Percentiles rank a stretch among this genome's conserved stretches.
Conservation (phyloP, 2,329 filamentous ascomycete genomes). For the Nemania sp. region DNA sequence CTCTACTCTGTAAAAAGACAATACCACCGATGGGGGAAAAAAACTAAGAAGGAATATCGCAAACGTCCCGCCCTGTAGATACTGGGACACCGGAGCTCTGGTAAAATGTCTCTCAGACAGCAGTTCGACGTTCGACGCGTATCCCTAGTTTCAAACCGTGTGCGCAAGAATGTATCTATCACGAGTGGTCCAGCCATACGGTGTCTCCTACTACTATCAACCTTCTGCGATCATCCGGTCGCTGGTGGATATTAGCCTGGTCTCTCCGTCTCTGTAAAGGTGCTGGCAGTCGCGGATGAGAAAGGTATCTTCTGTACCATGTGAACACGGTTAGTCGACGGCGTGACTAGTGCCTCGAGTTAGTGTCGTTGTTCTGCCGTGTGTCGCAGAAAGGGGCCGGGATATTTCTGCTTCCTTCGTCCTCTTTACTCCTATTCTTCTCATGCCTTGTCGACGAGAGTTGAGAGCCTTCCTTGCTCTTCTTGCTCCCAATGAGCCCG, state of each 20-base stretch:
- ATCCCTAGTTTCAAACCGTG: too few species aligned
- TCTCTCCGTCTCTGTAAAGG: slow-evolving; percentile 1
- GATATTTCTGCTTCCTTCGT: slow-evolving; percentile 33
- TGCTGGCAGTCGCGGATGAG: not conserved
- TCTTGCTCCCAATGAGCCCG: slow-evolving; percentile 46
- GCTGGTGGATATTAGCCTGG: not conserved
- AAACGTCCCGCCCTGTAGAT: slow-evolving; percentile 14
- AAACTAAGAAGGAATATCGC: not conserved
- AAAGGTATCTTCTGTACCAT: slow-evolving; percentile 3
- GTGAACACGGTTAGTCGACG: slow-evolving; percentile 18
- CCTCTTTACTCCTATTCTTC: slow-evolving; percentile 38
- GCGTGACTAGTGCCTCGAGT: slow-evolving; percentile 41
- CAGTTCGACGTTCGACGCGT: slow-evolving; percentile 4
- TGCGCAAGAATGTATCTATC: too few species aligned
- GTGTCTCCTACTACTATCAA: too few species aligned
- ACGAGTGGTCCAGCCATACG: too few species aligned
- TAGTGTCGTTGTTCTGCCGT: slow-evolving; percentile 38
- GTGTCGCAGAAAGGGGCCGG: slow-evolving; percentile 38
- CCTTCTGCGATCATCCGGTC: not conserved
- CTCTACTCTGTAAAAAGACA: slow-evolving; percentile 2
- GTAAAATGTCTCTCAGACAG: slow-evolving; percentile 10
- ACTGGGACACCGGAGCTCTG: slow-evolving; percentile 10
- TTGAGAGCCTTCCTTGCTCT: slow-evolving; percentile 28
- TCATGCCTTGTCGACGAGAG: slow-evolving; percentile 32
- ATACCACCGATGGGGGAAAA: slow-evolving; percentile 3